Percentiles rank a stretch among this genome's conserved stretches.
Conservation (phyloP, 805 yeast genomes). For the Yarrowia sp. region DNA sequence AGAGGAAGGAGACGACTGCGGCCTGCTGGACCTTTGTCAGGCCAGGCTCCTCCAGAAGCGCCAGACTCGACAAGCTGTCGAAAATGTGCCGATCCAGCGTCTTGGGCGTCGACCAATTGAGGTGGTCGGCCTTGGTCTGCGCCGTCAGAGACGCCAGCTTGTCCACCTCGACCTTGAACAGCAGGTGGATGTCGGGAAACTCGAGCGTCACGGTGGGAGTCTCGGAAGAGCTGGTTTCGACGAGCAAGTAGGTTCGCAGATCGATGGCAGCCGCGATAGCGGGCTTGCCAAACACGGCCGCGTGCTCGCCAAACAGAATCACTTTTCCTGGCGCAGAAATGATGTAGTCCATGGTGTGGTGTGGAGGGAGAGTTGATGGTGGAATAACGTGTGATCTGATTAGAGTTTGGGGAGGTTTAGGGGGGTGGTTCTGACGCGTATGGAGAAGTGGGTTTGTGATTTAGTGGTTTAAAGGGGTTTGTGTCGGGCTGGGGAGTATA, state of each 20-base stretch:
- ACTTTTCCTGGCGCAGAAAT: constrained; percentile 97
- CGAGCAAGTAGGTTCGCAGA: constrained; percentile 76
- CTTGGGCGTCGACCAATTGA: constrained; percentile 24
- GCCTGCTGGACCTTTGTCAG: constrained; percentile 26
- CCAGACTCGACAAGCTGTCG: constrained; percentile 10
- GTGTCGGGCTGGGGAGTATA: too few relatives aligned
- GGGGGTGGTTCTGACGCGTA: background rate
- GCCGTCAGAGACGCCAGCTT: constrained; percentile 51
- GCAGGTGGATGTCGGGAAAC: constrained; percentile 78
- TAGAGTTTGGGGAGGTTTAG: background rate
- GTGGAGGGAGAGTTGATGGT: too few relatives aligned
- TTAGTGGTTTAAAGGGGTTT: too few relatives aligned
- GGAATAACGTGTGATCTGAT: constrained; percentile 5
- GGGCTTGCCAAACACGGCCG: constrained; percentile 90
- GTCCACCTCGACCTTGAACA: constrained; percentile 57
- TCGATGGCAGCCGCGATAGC: constrained; percentile 96
- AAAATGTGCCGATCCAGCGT: constrained; percentile 27
- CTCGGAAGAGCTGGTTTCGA: constrained; percentile 45
- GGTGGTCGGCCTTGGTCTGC: constrained; percentile 9
- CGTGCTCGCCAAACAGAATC: constrained; percentile 93
- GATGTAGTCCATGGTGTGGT: constrained; percentile 44
- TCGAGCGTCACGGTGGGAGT: constrained; percentile 55
- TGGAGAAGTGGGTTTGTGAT: too few relatives aligned
- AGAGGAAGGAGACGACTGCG: constrained; percentile 81
- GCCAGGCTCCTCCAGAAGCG: background rate